These are phyloP conservation scores for Pulveroboletus sp. DNA, from an alignment of 768 basidiomycete genomes.

Conservation along the genomic window DNA sequence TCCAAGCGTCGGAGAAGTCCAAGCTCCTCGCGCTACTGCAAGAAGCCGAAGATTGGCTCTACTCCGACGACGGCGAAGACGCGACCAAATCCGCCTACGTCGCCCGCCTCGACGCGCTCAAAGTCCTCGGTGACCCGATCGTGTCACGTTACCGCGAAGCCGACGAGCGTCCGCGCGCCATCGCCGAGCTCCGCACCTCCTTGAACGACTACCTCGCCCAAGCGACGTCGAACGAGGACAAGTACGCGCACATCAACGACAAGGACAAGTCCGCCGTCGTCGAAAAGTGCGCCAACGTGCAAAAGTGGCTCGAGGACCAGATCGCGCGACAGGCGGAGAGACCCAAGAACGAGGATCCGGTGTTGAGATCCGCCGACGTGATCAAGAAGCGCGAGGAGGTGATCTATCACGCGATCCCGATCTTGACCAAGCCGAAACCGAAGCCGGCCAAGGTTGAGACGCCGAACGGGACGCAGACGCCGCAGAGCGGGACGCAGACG, in stretches of 20 bases:
- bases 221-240: conserved; percentile 81
- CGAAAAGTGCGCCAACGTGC: conserved; percentile 84
- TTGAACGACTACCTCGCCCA: conserved; percentile 82
- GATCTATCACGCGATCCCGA: conserved; percentile 84
- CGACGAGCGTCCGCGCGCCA: conserved; percentile 74
- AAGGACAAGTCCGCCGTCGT: conserved; percentile 83
- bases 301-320: conserved; percentile 97
- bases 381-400: conserved; percentile 90
- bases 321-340: conserved; percentile 81
- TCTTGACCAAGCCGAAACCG: conserved; percentile 90
- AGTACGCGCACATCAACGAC: conserved; percentile 83
- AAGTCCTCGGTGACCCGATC: conserved; percentile 81
- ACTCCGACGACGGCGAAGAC: conserved; percentile 94
- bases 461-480: conserved; percentile 60
- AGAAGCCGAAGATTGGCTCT: conserved; percentile 94
- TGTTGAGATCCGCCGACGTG: conserved; percentile 78
- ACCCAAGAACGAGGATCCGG: conserved; percentile 83
- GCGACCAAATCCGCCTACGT: conserved; percentile 95
- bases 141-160: conserved; percentile 75
- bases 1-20: conserved; percentile 71
- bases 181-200: conserved; percentile 77
- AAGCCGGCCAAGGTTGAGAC: conserved; percentile 63
- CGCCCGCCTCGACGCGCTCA: conserved; percentile 74
- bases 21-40: conserved; percentile 65
- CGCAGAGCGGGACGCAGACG: conserved; percentile 59